These are phyloP conservation scores for Xanthoceras sorbifolium DNA, from an alignment of 345 rosid species.

Conservation along the genomic window DNA sequence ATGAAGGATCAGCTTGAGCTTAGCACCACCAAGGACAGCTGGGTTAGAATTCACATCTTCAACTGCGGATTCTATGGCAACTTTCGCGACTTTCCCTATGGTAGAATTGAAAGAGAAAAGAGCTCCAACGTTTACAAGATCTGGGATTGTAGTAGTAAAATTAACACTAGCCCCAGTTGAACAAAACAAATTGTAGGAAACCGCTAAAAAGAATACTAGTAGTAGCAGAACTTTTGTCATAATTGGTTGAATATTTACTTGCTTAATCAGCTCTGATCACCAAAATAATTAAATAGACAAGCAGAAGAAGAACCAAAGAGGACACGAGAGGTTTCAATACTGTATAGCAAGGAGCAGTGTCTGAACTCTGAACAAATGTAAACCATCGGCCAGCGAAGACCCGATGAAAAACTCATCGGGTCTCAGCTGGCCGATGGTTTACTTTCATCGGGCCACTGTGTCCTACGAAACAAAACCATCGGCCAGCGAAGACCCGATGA, in stretches of 20 bases:
- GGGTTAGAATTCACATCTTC: slow-evolving; percentile 53
- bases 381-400: too few relatives aligned
- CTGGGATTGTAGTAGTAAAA: slow-evolving; percentile 30
- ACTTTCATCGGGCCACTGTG: too few relatives aligned
- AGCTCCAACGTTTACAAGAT: slow-evolving; percentile 42
- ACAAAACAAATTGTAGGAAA: slow-evolving; percentile 22
- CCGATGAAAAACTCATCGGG: too few relatives aligned
- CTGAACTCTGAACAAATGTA: too few relatives aligned
- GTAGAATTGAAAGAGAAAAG: slow-evolving; percentile 32
- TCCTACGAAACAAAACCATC: too few relatives aligned
- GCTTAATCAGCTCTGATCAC: too few relatives aligned
- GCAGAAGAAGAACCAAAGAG: too few relatives aligned
- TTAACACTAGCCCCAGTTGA: slow-evolving; percentile 22
- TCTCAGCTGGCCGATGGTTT: too few relatives aligned
- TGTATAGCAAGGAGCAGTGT: too few relatives aligned
- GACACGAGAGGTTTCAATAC: too few relatives aligned
- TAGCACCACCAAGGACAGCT: slow-evolving; percentile 41
- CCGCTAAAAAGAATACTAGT: slow-evolving; percentile 27
- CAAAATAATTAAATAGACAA: too few relatives aligned
- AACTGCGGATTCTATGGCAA: slow-evolving; percentile 46
- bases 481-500: too few relatives aligned
- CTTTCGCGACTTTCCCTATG: slow-evolving; percentile 46
- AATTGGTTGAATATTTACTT: not conserved
- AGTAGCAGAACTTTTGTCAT: slow-evolving; percentile 23
- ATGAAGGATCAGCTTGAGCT: slow-evolving; percentile 32